Percentiles rank a stretch among this genome's conserved stretches.
phyloP scores from a whole-genome alignment of 2,329 filamentous ascomycete species.

The Thielaviopsis cerberus region DNA sequence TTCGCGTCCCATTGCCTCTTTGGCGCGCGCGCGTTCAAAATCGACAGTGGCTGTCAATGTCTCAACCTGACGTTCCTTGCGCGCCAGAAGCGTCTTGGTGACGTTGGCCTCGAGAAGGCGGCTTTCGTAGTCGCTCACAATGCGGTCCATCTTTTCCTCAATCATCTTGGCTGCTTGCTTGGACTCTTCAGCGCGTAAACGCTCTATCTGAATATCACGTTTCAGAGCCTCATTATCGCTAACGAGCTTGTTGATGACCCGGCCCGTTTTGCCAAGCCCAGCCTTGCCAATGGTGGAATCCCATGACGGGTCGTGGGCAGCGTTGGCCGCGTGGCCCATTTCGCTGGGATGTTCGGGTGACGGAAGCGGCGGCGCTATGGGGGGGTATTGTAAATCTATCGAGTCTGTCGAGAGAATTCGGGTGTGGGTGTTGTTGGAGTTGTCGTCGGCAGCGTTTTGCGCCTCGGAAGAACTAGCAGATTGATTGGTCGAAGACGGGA shows the following conservation, averaged over 20 bases:
- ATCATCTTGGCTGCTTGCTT: conserved; percentile 47
- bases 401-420: conserved; percentile 6
- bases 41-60: conserved; percentile 46
- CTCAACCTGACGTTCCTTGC: conserved; percentile 59
- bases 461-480: background rate
- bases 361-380: conserved; percentile 11
- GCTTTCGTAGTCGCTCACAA: conserved; percentile 50
- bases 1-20: conserved; percentile 40
- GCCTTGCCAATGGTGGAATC: conserved; percentile 52
- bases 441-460: conserved; percentile 10
- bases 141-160: conserved; percentile 53
- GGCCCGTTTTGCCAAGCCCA: conserved; percentile 53
- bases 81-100: conserved; percentile 49
- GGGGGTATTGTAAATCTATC: conserved; percentile 3
- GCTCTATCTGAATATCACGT: conserved; percentile 51
- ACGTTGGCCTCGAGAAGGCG: conserved; percentile 51
- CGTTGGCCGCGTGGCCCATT: conserved; percentile 6
- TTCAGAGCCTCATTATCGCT: conserved; percentile 64
- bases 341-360: conserved; percentile 13
- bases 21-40: conserved; percentile 42
- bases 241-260: conserved; percentile 65
- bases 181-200: conserved; percentile 49
- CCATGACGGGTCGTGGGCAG: conserved; percentile 23
- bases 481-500: background rate
- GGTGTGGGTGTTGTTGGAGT: conserved; percentile 17